Evolutionary conservation across 2,329 filamentous ascomycete genomes (phyloP).

Genomic region (Aspergillus sclerotialis): DNA sequence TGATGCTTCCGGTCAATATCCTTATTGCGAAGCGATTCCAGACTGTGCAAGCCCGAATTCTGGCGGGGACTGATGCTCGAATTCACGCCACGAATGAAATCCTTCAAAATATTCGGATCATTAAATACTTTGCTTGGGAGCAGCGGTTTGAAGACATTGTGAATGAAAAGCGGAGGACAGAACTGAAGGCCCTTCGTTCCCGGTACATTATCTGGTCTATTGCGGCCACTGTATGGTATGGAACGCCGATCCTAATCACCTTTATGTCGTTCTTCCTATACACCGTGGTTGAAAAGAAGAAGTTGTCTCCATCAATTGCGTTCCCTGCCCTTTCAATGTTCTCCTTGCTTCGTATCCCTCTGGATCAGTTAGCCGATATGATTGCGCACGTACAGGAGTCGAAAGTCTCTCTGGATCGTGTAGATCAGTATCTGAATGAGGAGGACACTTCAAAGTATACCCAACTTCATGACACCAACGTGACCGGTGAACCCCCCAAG

Average conservation of each 20-base stretch:
- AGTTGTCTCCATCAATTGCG: constrained; percentile 81
- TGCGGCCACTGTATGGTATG: constrained; percentile 94
- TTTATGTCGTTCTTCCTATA: constrained; percentile 95
- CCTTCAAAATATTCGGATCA: constrained; percentile 93
- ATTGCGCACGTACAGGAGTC: constrained; percentile 96
- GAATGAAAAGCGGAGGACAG: constrained; percentile 75
- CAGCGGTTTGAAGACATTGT: constrained; percentile 79
- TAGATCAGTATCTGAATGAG: constrained; percentile 87
- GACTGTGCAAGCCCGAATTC: constrained; percentile 79
- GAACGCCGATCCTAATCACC: constrained; percentile 88
- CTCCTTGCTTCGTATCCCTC: constrained; percentile 81
- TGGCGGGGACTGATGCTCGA: constrained; percentile 87
- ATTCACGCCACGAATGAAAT: constrained; percentile 97
- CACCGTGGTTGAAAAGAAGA: constrained; percentile 82
- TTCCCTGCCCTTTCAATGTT: constrained; percentile 97
- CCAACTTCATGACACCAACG: constrained; percentile 68
- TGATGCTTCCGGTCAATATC: constrained; percentile 86
- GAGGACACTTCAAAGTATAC: constrained; percentile 94
- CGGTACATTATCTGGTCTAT: constrained; percentile 87
- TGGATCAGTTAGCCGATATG: constrained; percentile 98
- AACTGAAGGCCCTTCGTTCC: constrained; percentile 70
- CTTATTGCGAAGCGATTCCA: constrained; percentile 79
- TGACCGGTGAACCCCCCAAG: constrained; percentile 61
- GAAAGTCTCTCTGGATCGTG: constrained; percentile 92
- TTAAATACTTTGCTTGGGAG: constrained; percentile 99